A percentile compares a stretch with the other conserved stretches of the same genome.
These are phyloP conservation scores for Alternaria novae-zelandiae DNA, from an alignment of 2,329 filamentous ascomycete species.

Conservation along the genomic window DNA sequence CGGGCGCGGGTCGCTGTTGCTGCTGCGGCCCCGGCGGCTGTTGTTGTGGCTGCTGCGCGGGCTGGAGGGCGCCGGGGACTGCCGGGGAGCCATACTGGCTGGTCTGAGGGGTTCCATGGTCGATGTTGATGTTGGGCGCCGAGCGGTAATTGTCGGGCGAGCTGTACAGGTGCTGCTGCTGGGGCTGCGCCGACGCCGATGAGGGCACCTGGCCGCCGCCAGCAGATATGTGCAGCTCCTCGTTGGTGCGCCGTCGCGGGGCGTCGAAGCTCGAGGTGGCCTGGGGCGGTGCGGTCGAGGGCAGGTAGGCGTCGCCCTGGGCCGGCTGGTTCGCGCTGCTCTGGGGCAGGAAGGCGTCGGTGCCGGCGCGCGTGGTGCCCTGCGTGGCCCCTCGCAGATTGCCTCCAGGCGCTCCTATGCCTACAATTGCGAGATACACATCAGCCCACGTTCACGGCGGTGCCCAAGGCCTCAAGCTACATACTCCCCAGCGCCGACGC, in stretches of 20 bases:
- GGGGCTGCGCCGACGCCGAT: constrained; percentile 32
- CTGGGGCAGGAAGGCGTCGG: constrained; percentile 52
- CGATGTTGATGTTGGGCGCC: constrained; percentile 64
- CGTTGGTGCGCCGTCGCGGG: constrained; percentile 57
- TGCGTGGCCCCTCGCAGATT: constrained; percentile 49
- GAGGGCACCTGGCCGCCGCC: constrained; percentile 50
- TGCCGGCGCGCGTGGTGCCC: constrained; percentile 52
- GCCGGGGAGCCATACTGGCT: constrained; percentile 54
- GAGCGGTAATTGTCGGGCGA: constrained; percentile 57
- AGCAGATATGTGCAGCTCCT: constrained; percentile 63
- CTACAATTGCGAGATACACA: not conserved
- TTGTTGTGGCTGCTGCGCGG: constrained; percentile 32
- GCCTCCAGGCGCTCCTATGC: constrained; percentile 54
- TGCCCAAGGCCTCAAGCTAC: not conserved
- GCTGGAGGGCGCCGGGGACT: constrained; percentile 67
- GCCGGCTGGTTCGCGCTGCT: constrained; percentile 37
- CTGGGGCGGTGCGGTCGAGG: constrained; percentile 43
- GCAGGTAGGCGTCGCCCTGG: constrained; percentile 18
- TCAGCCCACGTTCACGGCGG: constrained; percentile 6
- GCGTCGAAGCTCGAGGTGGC: constrained; percentile 58
- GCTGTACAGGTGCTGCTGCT: constrained; percentile 52
- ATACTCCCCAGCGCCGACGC: constrained; percentile 53
- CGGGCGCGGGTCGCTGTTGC: constrained; percentile 60
- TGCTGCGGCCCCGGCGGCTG: constrained; percentile 4
- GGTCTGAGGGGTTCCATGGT: constrained; percentile 60